Evolutionary conservation across 2,329 filamentous ascomycete genomes (phyloP), one percentile per base, ranked within the genome.

Genomic region (Hawksworthiomyces lignivorus): DNA sequence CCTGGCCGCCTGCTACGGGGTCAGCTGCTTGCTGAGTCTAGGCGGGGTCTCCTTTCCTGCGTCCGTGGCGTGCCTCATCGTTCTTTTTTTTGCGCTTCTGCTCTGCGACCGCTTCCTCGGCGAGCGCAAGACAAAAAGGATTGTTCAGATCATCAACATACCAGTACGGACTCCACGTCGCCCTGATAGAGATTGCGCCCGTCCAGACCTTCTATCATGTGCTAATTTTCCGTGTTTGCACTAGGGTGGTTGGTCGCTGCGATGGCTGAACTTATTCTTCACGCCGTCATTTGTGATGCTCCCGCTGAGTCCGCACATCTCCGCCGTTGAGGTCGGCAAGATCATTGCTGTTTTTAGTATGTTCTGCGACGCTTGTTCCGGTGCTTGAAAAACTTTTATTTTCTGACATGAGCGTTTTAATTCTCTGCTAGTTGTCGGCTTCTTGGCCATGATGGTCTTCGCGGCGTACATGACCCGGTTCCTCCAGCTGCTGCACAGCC

Each of bases 191-290:
- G 32, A 0, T 1, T 7, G 3, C 12, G 10, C 21, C 20, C 21
- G 8, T 31, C 18, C 26, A 14, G 4, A n/a, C 15, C 14, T 39
- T 18, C 35, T 10, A 36, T 17, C n/a, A 20, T 39, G 4, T 6
- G 34, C 39, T 56, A 22, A 51, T 29, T 36, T n/a, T 28, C n/a
- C n/a, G n/a, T 5, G 11, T 30, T n/a, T 34, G 19, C 9, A 11
- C 6, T 22, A 77, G 72, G 71, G 71, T 34, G 69, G 70, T 7
- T 80, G 74, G 67, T 68, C 72, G 6, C 60, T 79, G 20, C 65
- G 69, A 32, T 79, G 74, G 64, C 77, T 80, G 50, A 75, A 70
- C 43, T 59, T 78, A 38, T 69, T 76, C 49, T 79, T 80, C 50
- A 75, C 70, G 3, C 75, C 74, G 8, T 70, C 73, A 0, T 80